A percentile compares a stretch with the other conserved stretches of the same genome.
Evolutionary conservation across 495 filamentous ascomycete genomes (phyloP).

Genomic region (Annulohypoxylon maeteangense): DNA sequence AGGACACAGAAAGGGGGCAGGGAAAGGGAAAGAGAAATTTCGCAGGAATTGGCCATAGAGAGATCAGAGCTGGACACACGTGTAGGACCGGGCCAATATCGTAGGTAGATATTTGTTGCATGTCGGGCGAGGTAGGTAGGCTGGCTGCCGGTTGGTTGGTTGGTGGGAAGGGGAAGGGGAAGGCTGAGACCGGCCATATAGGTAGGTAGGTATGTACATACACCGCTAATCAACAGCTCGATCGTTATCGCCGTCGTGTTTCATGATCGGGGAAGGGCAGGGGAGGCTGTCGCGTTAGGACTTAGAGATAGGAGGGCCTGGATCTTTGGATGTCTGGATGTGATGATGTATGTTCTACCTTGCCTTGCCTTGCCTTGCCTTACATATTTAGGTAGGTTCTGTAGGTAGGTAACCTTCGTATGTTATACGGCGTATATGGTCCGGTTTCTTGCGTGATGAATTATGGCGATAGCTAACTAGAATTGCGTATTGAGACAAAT

Average conservation of each 20-base stretch:
- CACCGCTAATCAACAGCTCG: slow-evolving; percentile 37
- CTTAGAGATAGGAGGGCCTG: background rate
- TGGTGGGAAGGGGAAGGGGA: too few relatives aligned
- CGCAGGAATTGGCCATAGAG: slow-evolving; percentile 33
- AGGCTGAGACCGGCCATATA: too few relatives aligned
- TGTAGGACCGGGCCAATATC: slow-evolving; percentile 9
- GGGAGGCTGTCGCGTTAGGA: background rate
- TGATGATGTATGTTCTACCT: slow-evolving; percentile 4
- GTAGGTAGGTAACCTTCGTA: background rate
- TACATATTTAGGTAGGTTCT: background rate
- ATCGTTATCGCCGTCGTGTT: slow-evolving; percentile 25
- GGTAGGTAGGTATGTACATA: slow-evolving; percentile 1
- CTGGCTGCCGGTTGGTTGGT: too few relatives aligned
- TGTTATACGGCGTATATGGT: background rate
- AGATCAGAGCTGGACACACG: slow-evolving; percentile 4
- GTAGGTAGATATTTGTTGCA: slow-evolving; percentile 11
- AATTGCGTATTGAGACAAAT: background rate
- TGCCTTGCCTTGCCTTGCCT: background rate
- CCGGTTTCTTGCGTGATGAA: background rate
- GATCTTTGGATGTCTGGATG: too few relatives aligned
- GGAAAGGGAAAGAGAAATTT: too few relatives aligned
- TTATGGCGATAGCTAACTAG: slow-evolving; percentile 1
- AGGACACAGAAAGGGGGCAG: background rate
- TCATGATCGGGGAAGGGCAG: slow-evolving; percentile 7
- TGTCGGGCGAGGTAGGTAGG: background rate